Percentiles rank a stretch among this genome's conserved stretches.
Evolutionary conservation across 495 filamentous ascomycete genomes (phyloP).

Genomic region (Bathelium albidoporum): DNA sequence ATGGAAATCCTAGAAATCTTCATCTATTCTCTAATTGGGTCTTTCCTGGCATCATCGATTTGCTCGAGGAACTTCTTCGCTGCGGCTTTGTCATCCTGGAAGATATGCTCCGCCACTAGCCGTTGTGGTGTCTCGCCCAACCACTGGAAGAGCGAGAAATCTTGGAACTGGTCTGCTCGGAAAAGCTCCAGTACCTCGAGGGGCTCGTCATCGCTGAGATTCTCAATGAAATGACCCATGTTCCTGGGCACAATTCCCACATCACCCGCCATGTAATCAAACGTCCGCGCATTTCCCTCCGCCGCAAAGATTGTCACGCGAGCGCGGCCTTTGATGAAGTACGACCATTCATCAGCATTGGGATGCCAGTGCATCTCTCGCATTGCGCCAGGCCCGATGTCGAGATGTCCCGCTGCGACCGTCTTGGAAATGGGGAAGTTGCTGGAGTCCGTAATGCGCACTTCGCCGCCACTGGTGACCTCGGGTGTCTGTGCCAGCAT

Average conservation of each 20-base stretch:
- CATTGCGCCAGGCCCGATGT: constrained; percentile 59
- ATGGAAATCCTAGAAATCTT: background rate
- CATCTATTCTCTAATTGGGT: constrained; percentile 9
- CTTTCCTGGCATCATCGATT: constrained; percentile 41
- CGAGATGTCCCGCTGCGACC: constrained; percentile 51
- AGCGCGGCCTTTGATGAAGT: constrained; percentile 58
- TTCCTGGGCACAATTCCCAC: constrained; percentile 59
- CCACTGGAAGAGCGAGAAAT: constrained; percentile 61
- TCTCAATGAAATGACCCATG: constrained; percentile 64
- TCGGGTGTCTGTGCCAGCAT: constrained; percentile 50
- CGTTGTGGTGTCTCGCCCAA: constrained; percentile 53
- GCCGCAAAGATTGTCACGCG: constrained; percentile 58
- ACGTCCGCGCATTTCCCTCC: constrained; percentile 49
- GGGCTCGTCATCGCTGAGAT: constrained; percentile 52
- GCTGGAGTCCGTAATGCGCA: constrained; percentile 53
- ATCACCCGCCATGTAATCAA: constrained; percentile 66
- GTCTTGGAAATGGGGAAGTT: constrained; percentile 58
- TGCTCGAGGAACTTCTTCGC: constrained; percentile 46
- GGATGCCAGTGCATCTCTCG: constrained; percentile 78
- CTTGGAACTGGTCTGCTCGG: constrained; percentile 53
- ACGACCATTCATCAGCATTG: constrained; percentile 64
- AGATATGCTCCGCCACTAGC: constrained; percentile 53
- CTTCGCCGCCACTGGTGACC: constrained; percentile 44
- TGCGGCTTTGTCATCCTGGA: constrained; percentile 41
- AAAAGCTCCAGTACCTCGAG: constrained; percentile 59